Conservation (phyloP, 352 stramenopile genomes). For the Pythium brachiatum region DNA sequence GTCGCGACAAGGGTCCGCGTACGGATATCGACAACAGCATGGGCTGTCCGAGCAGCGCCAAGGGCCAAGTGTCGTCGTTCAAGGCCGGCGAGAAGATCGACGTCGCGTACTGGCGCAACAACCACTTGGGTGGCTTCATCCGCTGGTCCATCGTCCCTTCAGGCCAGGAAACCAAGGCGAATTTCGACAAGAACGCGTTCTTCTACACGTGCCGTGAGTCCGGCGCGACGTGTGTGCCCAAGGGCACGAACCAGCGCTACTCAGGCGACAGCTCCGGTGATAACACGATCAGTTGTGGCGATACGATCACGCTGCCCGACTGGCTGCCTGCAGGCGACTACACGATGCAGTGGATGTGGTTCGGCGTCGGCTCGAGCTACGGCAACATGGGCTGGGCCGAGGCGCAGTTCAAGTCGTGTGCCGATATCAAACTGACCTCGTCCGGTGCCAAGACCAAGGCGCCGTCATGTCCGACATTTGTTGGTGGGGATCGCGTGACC, state of each 20-base stretch:
- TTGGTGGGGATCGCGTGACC: slow-evolving; percentile 44
- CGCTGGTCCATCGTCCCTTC: slow-evolving; percentile 39
- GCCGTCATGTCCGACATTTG: slow-evolving; percentile 32
- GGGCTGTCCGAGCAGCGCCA: slow-evolving; percentile 32
- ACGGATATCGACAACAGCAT: slow-evolving; percentile 35
- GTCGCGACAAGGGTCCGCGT: slow-evolving; percentile 29
- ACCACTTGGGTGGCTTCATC: slow-evolving; percentile 53
- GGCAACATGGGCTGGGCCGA: slow-evolving; percentile 39
- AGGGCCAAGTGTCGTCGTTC: slow-evolving; percentile 31
- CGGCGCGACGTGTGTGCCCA: slow-evolving; percentile 34
- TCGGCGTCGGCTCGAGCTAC: slow-evolving; percentile 40
- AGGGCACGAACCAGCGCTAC: slow-evolving; percentile 27
- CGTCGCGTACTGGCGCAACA: slow-evolving; percentile 37
- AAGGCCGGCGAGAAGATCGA: slow-evolving; percentile 40
- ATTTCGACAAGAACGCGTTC: slow-evolving; percentile 47
- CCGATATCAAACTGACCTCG: slow-evolving; percentile 44
- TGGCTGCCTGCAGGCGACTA: slow-evolving; percentile 46
- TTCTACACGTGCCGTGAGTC: slow-evolving; percentile 56
- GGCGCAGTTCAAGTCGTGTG: slow-evolving; percentile 38
- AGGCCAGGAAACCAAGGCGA: slow-evolving; percentile 28
- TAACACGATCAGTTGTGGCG: slow-evolving; percentile 39
- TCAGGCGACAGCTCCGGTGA: slow-evolving; percentile 29
- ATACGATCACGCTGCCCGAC: slow-evolving; percentile 45
- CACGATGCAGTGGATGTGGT: slow-evolving; percentile 53
- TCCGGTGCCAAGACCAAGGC: slow-evolving; percentile 26